Base-by-base conservation (phyloP, 495 filamentous ascomycete species). In the Hyaloscypha variabilis region DNA sequence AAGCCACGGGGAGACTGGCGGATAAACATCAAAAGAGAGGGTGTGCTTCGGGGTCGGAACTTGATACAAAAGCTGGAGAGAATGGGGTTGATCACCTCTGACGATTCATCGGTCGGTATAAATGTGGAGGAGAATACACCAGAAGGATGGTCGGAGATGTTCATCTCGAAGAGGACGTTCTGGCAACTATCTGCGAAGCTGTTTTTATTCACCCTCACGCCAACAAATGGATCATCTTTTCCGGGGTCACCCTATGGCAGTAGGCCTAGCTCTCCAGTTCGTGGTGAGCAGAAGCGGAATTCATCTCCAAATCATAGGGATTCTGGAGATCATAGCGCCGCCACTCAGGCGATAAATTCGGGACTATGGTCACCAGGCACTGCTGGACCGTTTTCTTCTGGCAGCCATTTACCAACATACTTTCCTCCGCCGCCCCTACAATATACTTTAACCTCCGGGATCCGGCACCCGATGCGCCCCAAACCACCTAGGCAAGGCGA, bases 141-240 rank as follows among this genome's bases (percentile, higher is more conserved):
- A 8, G 85, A 86, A 52, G 83, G 82, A 57, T 97, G 92, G 91
- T 81, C 79, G 24, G 79, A 87, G 46, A 94, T 96, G 91, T 96
- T 95, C 68, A 86, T 91, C 53, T 89, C 88, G 66, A 88, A 88
- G 42, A 82, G 85, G 19, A 85, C 86, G 70, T 98, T 97, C 78
- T 99, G 95, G 95, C 95, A 97, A 74, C 79, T 96, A 10, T 92
- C 95, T 64, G 86, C 91, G 2, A 85, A 92, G 8, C 82, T 96
- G 26, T 97, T 96, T 75, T 86, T 97, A 24, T 96, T 96, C 76
- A 91, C 91, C 0, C 80, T 93, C 30, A 84, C 88, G n/a, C 92
- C 93, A 5, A 75, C 78, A 70, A 68, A 42, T 74, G 77, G 68
- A 62, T 73, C 57, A 68, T 87, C 87, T 0, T 85, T 82, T 61